Conservation (phyloP, 2,329 filamentous ascomycete genomes). For the Cladobotryum mycophilum region DNA sequence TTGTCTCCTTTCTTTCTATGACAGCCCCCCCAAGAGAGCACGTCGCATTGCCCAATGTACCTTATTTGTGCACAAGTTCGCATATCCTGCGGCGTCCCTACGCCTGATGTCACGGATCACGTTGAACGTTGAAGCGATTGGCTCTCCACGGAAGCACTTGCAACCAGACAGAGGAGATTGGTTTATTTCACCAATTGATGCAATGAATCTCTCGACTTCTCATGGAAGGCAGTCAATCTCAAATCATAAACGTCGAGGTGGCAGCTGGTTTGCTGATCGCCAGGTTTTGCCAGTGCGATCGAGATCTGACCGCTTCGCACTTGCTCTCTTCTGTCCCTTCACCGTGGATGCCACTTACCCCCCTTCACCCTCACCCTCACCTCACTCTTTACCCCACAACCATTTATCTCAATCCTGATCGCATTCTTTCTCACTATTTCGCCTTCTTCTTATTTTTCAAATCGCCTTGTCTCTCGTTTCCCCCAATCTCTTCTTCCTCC, state of each 20-base stretch:
- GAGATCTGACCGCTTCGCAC: neutral
- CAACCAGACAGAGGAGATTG: neutral
- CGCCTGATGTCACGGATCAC: constrained; percentile 1
- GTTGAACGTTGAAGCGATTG: constrained; percentile 8
- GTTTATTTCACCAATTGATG: constrained; percentile 5
- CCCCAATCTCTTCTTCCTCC: neutral
- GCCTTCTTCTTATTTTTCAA: no score
- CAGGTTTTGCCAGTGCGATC: no score
- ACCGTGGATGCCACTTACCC: neutral
- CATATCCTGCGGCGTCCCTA: constrained; percentile 1
- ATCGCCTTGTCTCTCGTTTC: no score
- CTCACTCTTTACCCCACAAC: neutral
- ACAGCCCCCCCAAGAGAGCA: no score
- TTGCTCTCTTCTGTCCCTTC: neutral
- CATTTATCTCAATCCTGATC: no score
- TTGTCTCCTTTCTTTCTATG: neutral
- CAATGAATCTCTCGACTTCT: neutral
- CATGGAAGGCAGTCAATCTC: neutral
- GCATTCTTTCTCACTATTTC: no score
- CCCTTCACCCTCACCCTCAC: neutral
- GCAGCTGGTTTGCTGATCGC: neutral
- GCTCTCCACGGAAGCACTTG: neutral
- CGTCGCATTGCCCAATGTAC: neutral
- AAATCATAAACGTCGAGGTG: neutral
- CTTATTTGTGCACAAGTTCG: neutral